A percentile compares a stretch with the other conserved stretches of the same genome.
phyloP scores from a whole-genome alignment of 2,329 filamentous ascomycete species.

The Monascus ruber region DNA sequence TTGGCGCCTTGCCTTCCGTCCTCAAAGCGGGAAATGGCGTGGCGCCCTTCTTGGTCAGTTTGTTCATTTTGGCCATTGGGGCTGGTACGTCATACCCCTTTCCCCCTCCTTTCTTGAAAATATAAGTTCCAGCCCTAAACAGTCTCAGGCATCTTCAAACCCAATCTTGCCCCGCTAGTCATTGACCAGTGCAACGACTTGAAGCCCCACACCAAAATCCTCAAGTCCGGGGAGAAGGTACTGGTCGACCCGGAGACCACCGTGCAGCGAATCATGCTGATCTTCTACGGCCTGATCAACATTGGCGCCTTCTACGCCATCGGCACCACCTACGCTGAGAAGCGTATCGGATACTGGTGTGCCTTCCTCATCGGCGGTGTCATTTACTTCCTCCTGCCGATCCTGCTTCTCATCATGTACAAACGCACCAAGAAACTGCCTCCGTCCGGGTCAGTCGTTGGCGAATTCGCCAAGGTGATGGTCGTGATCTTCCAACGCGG shows the following conservation, averaged over 20 bases:
- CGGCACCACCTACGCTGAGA: slow-evolving; percentile 62
- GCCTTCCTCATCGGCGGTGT: slow-evolving; percentile 57
- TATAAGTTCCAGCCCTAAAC: too few relatives aligned
- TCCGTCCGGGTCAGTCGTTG: slow-evolving; percentile 60
- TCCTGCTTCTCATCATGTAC: slow-evolving; percentile 48
- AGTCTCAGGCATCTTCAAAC: slow-evolving; percentile 73
- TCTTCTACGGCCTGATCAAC: slow-evolving; percentile 63
- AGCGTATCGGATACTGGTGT: slow-evolving; percentile 66
- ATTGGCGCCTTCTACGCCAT: slow-evolving; percentile 51
- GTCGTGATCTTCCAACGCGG: too few relatives aligned
- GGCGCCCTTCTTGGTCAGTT: slow-evolving; percentile 51
- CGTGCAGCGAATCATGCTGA: slow-evolving; percentile 48
- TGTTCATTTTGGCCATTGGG: slow-evolving; percentile 61
- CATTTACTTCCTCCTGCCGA: slow-evolving; percentile 52
- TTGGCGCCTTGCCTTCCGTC: slow-evolving; percentile 52
- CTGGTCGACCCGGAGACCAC: too few relatives aligned
- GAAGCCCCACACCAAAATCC: slow-evolving; percentile 45
- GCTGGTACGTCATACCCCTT: slow-evolving; percentile 29
- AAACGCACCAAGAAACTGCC: slow-evolving; percentile 53
- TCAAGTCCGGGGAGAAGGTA: slow-evolving; percentile 51
- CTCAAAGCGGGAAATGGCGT: slow-evolving; percentile 40
- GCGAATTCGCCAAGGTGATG: slow-evolving; percentile 45
- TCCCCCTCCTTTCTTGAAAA: too few relatives aligned
- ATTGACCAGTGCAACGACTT: slow-evolving; percentile 57
- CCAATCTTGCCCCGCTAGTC: slow-evolving; percentile 62